These are phyloP conservation scores for Rhizopogon parksii DNA, from an alignment of 1,284 basidiomycete genomes.

Conservation along the genomic window DNA sequence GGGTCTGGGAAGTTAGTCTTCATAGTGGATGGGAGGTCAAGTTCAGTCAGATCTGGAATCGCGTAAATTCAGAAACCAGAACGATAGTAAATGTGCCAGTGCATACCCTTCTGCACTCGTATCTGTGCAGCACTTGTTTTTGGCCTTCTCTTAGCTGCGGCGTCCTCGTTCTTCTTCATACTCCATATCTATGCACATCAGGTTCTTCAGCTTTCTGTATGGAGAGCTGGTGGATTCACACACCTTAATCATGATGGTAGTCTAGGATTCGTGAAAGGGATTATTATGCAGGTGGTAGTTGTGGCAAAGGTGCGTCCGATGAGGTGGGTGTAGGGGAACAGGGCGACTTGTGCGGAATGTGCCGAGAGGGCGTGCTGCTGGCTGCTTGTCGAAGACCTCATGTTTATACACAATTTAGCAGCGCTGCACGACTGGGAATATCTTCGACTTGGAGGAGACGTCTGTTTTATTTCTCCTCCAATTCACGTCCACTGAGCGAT, in stretches of 20 bases:
- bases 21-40: conserved; percentile 96
- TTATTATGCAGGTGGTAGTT: conserved; percentile 4
- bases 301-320: background rate
- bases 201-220: conserved; percentile 5
- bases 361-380: conserved; percentile 17
- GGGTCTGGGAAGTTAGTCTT: conserved; percentile 90
- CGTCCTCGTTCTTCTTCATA: conserved; percentile 96
- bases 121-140: conserved; percentile 98
- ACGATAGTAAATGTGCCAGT: background rate
- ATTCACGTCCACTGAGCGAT: background rate
- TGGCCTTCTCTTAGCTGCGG: conserved; percentile 90
- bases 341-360: conserved; percentile 20
- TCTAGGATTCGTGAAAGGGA: conserved; percentile 6
- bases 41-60: conserved; percentile 86
- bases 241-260: conserved; percentile 39
- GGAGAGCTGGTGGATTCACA: conserved; percentile 10
- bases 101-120: conserved; percentile 92
- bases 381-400: background rate
- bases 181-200: conserved; percentile 75
- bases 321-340: conserved; percentile 15
- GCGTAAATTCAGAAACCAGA: background rate
- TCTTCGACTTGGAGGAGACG: background rate
- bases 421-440: background rate
- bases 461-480: background rate
- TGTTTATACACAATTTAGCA: background rate